Conservation (phyloP, 2,329 filamentous ascomycete species). For the Colletotrichum theobromicola region DNA sequence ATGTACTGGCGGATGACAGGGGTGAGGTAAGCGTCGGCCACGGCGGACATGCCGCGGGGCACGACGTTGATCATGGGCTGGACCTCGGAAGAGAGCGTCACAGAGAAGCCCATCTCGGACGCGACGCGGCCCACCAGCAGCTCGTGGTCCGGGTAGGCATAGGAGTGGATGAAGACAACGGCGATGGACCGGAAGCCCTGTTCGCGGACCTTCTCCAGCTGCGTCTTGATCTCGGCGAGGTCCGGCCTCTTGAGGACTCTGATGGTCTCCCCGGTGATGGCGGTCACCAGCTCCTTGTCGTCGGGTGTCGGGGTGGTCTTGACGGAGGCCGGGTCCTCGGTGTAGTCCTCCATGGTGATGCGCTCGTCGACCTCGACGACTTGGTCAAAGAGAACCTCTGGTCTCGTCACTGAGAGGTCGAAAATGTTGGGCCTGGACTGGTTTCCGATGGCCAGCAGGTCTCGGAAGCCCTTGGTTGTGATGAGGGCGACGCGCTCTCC, state of each 20-base stretch:
- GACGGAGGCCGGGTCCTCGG: conserved; percentile 68
- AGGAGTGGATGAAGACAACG: conserved; percentile 77
- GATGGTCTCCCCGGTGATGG: conserved; percentile 72
- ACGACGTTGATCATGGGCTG: conserved; percentile 50
- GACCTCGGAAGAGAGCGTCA: conserved; percentile 40
- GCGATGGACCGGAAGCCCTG: conserved; percentile 57
- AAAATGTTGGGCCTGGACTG: conserved; percentile 77
- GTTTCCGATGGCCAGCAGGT: conserved; percentile 75
- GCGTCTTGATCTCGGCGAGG: conserved; percentile 54
- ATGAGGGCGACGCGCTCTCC: conserved; percentile 74
- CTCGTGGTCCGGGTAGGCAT: conserved; percentile 64
- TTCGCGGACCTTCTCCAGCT: conserved; percentile 65
- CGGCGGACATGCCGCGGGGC: conserved; percentile 47
- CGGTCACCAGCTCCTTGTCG: conserved; percentile 59
- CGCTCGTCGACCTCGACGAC: conserved; percentile 79
- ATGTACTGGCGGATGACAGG: conserved; percentile 41
- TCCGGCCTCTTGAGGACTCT: conserved; percentile 68
- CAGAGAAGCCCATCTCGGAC: conserved; percentile 45
- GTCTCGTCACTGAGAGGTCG: conserved; percentile 71
- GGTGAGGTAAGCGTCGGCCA: conserved; percentile 49
- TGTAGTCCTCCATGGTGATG: conserved; percentile 76
- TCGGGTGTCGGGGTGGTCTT: conserved; percentile 44
- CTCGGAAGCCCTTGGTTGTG: conserved; percentile 75
- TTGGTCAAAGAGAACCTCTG: conserved; percentile 71
- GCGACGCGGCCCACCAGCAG: conserved; percentile 39